Evolutionary conservation across 148 eudicot genomes (phyloP).

Genomic region (Chenopodium suecicum): DNA sequence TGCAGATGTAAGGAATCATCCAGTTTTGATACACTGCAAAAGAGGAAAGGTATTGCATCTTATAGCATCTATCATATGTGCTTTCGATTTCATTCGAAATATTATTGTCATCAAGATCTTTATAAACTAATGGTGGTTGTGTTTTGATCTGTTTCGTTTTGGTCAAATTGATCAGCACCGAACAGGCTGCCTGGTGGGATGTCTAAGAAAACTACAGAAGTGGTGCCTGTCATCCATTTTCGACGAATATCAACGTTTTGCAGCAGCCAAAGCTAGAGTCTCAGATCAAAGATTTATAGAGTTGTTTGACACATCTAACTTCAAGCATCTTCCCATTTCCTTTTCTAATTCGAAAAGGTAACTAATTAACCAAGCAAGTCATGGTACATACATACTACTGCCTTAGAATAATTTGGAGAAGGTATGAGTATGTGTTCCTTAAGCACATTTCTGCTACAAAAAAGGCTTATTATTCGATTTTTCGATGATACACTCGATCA

Average conservation of each 20-base stretch:
- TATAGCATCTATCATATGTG: too few species aligned
- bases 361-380: background rate
- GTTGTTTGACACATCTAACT: conserved; percentile 49
- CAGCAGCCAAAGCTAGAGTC: conserved; percentile 80
- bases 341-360: conserved; percentile 39
- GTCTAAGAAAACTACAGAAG: conserved; percentile 74
- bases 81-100: background rate
- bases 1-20: conserved; percentile 77
- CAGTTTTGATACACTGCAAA: conserved; percentile 87
- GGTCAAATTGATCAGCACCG: conserved; percentile 24
- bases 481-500: background rate
- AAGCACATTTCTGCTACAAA: background rate
- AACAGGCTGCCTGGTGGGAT: conserved; percentile 86
- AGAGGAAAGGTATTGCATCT: conserved; percentile 70
- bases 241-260: conserved; percentile 82
- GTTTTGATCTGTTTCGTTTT: background rate
- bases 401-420: conserved; percentile 14
- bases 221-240: conserved; percentile 79
- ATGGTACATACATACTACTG: background rate
- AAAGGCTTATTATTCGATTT: conserved; percentile 2
- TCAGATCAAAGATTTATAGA: conserved; percentile 83
- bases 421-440: background rate
- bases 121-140: background rate
- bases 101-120: background rate
- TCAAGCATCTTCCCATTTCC: conserved; percentile 42